phyloP scores from a whole-genome alignment of 768 basidiomycete species.

The Xerocomus potaroensis region DNA sequence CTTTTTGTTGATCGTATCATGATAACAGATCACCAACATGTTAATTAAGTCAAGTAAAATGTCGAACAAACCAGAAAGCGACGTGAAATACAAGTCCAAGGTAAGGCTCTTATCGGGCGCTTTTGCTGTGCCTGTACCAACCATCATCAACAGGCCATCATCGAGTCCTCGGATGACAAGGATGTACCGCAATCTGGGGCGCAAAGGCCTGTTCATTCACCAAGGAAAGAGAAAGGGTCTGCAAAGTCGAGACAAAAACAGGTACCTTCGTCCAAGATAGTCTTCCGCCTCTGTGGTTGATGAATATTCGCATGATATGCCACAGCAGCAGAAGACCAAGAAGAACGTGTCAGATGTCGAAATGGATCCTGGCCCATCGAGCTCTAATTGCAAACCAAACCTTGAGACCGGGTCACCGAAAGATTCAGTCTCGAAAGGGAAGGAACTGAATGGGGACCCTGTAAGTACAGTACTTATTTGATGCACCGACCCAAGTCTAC shows the following conservation, averaged over 20 bases:
- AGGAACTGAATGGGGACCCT: constrained; percentile 9
- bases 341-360: constrained; percentile 9
- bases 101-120: constrained; percentile 4
- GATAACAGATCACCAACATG: constrained; percentile 3
- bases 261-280: not conserved
- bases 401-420: constrained; percentile 2
- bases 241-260: constrained; percentile 12
- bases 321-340: not conserved
- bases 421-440: constrained; percentile 2
- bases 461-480: constrained; percentile 17
- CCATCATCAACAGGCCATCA: constrained; percentile 13
- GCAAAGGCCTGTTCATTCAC: constrained; percentile 2
- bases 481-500: constrained; percentile 18
- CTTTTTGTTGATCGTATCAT: not conserved
- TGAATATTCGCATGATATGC: not conserved
- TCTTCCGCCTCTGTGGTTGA: not conserved
- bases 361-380: constrained; percentile 15
- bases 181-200: constrained; percentile 4
- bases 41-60: constrained; percentile 6
- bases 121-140: not conserved
- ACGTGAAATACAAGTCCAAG: constrained; percentile 24
- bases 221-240: constrained; percentile 6
- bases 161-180: constrained; percentile 30
- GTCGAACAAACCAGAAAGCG: constrained; percentile 19
- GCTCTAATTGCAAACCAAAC: constrained; percentile 5